These are phyloP conservation scores for Sclerospora graminicola DNA, from an alignment of 352 stramenopile genomes.

Conservation along the genomic window DNA sequence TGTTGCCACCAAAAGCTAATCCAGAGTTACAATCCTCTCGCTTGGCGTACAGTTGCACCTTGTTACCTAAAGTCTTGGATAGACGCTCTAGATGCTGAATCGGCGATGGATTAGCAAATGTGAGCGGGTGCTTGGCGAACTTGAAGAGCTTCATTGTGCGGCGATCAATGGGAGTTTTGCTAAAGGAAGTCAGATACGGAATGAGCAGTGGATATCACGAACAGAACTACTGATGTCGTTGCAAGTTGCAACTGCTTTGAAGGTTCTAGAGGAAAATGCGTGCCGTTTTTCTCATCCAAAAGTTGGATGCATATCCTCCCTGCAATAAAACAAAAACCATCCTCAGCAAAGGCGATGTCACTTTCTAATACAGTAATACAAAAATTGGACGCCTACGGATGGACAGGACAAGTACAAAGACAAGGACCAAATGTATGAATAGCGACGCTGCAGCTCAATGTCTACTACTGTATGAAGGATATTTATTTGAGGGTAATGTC, in stretches of 20 bases:
- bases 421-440: too few relatives aligned
- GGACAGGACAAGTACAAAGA: too few relatives aligned
- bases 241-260: neutral
- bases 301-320: too few relatives aligned
- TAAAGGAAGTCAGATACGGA: conserved; percentile 8
- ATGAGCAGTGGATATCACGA: conserved; percentile 5
- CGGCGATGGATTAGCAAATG: conserved; percentile 21
- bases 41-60: conserved; percentile 30
- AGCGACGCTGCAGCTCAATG: too few relatives aligned
- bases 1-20: conserved; percentile 25
- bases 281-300: too few relatives aligned
- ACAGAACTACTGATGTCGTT: neutral
- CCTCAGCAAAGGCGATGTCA: neutral
- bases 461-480: too few relatives aligned
- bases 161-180: neutral
- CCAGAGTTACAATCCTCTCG: conserved; percentile 28
- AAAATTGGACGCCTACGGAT: too few relatives aligned
- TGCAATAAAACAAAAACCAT: neutral
- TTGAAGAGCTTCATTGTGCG: conserved; percentile 24
- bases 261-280: too few relatives aligned
- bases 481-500: too few relatives aligned
- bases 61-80: conserved; percentile 22
- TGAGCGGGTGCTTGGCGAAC: conserved; percentile 26
- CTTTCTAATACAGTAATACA: too few relatives aligned
- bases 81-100: conserved; percentile 26